A percentile compares a stretch with the other conserved stretches of the same genome.
Conservation (phyloP, 192 early-diverging fungal species). For the Umbelopsis isabellina region DNA sequence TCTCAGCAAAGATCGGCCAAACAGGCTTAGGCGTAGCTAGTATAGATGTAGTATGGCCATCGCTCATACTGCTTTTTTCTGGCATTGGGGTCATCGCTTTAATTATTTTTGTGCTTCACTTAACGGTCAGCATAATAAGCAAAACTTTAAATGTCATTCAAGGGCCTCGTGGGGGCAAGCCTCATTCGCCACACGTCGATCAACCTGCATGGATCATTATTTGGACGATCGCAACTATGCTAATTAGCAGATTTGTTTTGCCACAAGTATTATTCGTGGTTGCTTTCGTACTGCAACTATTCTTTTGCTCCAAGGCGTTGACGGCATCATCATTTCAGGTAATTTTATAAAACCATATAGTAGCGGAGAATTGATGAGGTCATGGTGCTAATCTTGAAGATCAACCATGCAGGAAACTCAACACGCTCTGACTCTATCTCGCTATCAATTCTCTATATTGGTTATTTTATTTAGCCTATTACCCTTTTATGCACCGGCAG, state of each 20-base stretch:
- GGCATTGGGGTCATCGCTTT: no score
- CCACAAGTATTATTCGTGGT: background rate
- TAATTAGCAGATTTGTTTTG: background rate
- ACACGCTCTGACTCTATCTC: background rate
- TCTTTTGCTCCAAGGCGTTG: background rate
- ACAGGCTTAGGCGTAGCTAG: no score
- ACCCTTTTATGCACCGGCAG: background rate
- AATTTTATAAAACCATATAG: background rate
- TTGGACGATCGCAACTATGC: background rate
- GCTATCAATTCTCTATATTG: background rate
- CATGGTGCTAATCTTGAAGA: background rate
- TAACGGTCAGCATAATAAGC: no score
- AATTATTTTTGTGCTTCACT: no score
- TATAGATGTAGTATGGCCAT: no score
- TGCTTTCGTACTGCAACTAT: background rate
- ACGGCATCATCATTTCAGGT: conserved; percentile 11
- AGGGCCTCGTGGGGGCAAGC: no score
- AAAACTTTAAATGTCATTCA: no score
- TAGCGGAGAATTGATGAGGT: background rate
- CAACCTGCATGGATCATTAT: background rate
- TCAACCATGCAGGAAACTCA: background rate
- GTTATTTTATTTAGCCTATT: conserved; percentile 3
- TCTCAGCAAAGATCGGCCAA: no score
- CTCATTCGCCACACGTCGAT: conserved; percentile 6
- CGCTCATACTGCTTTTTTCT: no score